Base-by-base conservation (phyloP, 495 filamentous ascomycete genomes). In the Penicillium fimorum region DNA sequence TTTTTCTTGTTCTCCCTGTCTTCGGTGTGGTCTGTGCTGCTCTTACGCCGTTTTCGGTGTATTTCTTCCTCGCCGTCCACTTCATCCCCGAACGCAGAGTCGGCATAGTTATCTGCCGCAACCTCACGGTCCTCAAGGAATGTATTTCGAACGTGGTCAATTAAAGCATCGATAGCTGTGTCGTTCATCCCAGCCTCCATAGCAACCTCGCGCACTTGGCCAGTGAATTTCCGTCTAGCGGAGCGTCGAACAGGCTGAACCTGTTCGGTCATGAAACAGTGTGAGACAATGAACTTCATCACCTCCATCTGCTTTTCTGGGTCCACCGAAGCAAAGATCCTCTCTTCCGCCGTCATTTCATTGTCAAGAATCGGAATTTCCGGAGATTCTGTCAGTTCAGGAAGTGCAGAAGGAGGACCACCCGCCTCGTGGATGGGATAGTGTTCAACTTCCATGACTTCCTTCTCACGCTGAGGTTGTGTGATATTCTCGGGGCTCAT, bases 81-180 rank as follows among this genome's bases (percentile, higher is more conserved):
- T 43, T 70, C 64, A 17, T 68, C 55, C 5, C 67, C 70, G 38
- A 69, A 70, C 6, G 50, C 25, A 4, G 54, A 53, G 0, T 55
- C 61, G 2, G 55, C 60, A 40, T 38, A 6, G 17, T 22, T 30
- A n/a, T 20, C 25, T 4, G 20, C 24, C 1, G 6, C 8, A 32
- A 51, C 49, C 6, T 44, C 57, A 24, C 47, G 37, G 8, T 46
- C 6, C 4, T 61, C 54, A 10, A 70, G 52, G 53, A 67, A 76
- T 2, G 52, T 41, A 29, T 44, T 57, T 41, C 63, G 66, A 24
- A 70, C 52, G 38, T 64, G 64, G 11, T 45, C 44, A 6, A 71
- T 50, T 24, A 74, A 47, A 1, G 20, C 15, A 43, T 60, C 35
- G 0, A 63, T 48, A 0, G 17, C 17, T 4, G 12, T n/a, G 15